These are phyloP conservation scores for Dactylonectria macrodidyma DNA, from an alignment of 2,329 filamentous ascomycete genomes.

Conservation along the genomic window DNA sequence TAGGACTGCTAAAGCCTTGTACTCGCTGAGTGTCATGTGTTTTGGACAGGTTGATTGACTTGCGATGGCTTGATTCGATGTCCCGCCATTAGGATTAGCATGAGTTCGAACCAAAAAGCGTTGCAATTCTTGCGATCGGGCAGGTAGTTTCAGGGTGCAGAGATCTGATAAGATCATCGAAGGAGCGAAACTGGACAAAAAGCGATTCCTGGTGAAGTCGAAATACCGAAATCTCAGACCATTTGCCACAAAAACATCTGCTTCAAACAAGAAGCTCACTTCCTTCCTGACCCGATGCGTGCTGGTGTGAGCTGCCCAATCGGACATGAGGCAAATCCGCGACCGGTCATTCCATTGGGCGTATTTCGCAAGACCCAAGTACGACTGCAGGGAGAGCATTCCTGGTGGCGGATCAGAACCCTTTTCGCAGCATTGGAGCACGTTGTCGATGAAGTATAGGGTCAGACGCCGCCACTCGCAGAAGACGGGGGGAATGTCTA, in stretches of 20 bases:
- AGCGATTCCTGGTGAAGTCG: conserved; percentile 3
- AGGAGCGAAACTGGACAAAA: not conserved
- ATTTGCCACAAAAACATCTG: conserved; percentile 41
- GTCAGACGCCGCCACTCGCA: conserved; percentile 65
- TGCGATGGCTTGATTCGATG: conserved; percentile 68
- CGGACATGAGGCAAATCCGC: conserved; percentile 38
- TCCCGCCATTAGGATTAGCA: conserved; percentile 15
- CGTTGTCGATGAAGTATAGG: conserved; percentile 55
- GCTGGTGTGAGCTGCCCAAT: conserved; percentile 35
- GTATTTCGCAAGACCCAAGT: not conserved
- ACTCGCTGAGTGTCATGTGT: conserved; percentile 67
- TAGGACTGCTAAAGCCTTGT: conserved; percentile 54
- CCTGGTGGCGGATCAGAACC: not conserved
- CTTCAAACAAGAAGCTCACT: conserved; percentile 10
- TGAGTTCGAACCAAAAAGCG: conserved; percentile 31
- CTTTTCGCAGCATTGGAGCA: conserved; percentile 49
- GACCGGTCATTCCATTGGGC: not conserved
- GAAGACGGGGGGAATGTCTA: conserved; percentile 58
- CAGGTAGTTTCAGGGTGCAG: conserved; percentile 36
- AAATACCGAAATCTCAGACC: conserved; percentile 39
- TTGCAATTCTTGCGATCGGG: conserved; percentile 19
- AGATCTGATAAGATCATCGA: conserved; percentile 6
- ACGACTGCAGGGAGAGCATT: conserved; percentile 23
- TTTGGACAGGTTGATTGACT: conserved; percentile 62
- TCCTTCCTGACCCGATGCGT: conserved; percentile 28